phyloP scores from a whole-genome alignment of 108 stramenopile species.

The Pseudonitzschia pungens region DNA sequence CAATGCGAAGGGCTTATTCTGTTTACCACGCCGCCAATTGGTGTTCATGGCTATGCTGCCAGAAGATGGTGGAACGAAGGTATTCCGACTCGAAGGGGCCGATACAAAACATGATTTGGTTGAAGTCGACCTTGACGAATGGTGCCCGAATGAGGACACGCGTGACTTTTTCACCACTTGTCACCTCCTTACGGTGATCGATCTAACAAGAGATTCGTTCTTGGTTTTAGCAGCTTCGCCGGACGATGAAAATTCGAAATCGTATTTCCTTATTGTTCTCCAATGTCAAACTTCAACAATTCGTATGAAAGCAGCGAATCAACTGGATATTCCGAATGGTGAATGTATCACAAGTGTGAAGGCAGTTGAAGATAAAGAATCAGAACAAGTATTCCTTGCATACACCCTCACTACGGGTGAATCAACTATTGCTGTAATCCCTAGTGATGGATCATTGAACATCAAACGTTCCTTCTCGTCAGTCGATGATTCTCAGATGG shows the following conservation, averaged over 20 bases:
- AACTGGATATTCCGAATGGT: slow-evolving; percentile 22
- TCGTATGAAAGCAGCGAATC: slow-evolving; percentile 11
- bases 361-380: slow-evolving; percentile 11
- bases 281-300: slow-evolving; percentile 3
- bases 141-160: slow-evolving; percentile 27
- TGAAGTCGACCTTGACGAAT: slow-evolving; percentile 31
- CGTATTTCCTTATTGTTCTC: slow-evolving; percentile 25
- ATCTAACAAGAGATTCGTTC: slow-evolving; percentile 20
- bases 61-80: slow-evolving; percentile 16
- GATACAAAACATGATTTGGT: not conserved
- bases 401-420: slow-evolving; percentile 60
- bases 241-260: slow-evolving; percentile 15
- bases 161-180: slow-evolving; percentile 23
- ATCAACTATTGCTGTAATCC: slow-evolving; percentile 35
- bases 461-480: slow-evolving; percentile 22
- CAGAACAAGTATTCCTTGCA: slow-evolving; percentile 38
- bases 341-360: slow-evolving; percentile 24
- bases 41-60: slow-evolving; percentile 57
- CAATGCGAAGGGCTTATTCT: slow-evolving; percentile 56
- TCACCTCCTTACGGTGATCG: slow-evolving; percentile 19
- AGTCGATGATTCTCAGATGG: slow-evolving; percentile 30
- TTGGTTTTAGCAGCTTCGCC: slow-evolving; percentile 20
- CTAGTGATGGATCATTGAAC: slow-evolving; percentile 23
- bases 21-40: slow-evolving; percentile 51
- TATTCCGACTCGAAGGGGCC: not conserved